Evolutionary conservation across 345 rosid genomes (phyloP).

Genomic region (Salix udensis): DNA sequence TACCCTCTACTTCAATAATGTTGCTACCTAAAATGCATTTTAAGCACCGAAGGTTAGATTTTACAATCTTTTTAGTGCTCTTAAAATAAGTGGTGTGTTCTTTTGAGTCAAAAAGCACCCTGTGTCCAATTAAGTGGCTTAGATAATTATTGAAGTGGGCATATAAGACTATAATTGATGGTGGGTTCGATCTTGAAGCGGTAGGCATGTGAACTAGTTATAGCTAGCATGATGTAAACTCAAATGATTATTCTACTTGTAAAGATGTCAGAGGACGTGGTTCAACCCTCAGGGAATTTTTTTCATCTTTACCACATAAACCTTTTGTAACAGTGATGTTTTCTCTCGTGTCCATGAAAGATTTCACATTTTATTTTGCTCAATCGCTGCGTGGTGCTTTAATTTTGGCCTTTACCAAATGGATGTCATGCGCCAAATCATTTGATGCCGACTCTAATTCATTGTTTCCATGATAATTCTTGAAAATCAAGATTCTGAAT

Average conservation of each 20-base stretch:
- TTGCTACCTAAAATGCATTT: background rate
- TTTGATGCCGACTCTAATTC: conserved; percentile 2
- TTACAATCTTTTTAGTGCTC: conserved; percentile 2
- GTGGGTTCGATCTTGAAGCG: conserved; percentile 4
- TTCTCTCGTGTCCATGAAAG: background rate
- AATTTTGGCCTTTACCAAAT: background rate
- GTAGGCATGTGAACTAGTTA: conserved; percentile 13
- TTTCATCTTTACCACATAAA: background rate
- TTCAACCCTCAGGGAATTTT: background rate
- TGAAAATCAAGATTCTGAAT: conserved; percentile 17
- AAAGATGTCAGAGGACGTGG: conserved; percentile 9
- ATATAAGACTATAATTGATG: background rate
- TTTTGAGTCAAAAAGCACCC: conserved; percentile 23
- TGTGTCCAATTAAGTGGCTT: conserved; percentile 12
- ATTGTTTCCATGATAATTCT: background rate
- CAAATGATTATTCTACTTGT: conserved; percentile 1
- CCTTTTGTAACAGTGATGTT: background rate
- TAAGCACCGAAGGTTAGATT: conserved; percentile 5
- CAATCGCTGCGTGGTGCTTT: background rate
- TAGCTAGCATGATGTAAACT: background rate
- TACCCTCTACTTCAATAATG: conserved; percentile 14
- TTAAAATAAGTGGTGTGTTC: conserved; percentile 1
- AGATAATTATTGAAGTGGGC: conserved; percentile 3
- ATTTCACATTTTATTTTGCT: background rate
- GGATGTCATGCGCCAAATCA: conserved; percentile 1